Percentiles rank a stretch among this genome's conserved stretches.
These are phyloP conservation scores for Angophora floribunda DNA, from an alignment of 345 rosid genomes.

Conservation along the genomic window DNA sequence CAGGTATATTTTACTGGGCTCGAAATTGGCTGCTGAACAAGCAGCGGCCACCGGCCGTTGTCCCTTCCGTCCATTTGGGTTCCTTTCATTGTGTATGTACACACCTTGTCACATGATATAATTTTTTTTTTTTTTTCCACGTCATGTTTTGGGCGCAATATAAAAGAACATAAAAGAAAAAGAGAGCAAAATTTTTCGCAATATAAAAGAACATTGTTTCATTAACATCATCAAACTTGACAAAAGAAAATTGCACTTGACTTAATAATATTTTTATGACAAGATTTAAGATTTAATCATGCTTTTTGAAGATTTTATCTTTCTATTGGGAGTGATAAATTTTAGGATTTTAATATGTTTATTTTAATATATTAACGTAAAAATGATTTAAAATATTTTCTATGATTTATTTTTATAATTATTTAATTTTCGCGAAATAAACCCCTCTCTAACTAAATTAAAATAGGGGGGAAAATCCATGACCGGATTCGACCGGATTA, in stretches of 20 bases:
- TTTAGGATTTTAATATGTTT: no score
- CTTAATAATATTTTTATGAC: accelerated
- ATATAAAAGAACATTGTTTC: no score
- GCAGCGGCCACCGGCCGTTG: background rate
- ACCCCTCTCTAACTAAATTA: background rate
- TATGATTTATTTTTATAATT: no score
- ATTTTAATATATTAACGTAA: no score
- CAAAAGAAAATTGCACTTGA: no score
- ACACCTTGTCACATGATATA: background rate
- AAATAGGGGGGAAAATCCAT: background rate
- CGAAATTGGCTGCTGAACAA: background rate
- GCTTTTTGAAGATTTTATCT: no score
- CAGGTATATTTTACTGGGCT: background rate
- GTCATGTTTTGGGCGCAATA: no score
- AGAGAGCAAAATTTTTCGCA: background rate
- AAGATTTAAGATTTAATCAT: accelerated
- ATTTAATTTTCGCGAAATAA: background rate
- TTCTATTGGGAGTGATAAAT: no score
- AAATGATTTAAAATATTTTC: no score
- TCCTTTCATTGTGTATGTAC: background rate
- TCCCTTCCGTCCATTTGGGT: background rate
- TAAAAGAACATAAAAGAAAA: background rate
- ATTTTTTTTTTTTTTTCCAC: no score
- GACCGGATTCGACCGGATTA: background rate
- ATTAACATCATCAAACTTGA: background rate